Evolutionary conservation across 2,329 filamentous ascomycete genomes (phyloP), one percentile per base, ranked within the genome.

Genomic region (Beauveria varroae): DNA sequence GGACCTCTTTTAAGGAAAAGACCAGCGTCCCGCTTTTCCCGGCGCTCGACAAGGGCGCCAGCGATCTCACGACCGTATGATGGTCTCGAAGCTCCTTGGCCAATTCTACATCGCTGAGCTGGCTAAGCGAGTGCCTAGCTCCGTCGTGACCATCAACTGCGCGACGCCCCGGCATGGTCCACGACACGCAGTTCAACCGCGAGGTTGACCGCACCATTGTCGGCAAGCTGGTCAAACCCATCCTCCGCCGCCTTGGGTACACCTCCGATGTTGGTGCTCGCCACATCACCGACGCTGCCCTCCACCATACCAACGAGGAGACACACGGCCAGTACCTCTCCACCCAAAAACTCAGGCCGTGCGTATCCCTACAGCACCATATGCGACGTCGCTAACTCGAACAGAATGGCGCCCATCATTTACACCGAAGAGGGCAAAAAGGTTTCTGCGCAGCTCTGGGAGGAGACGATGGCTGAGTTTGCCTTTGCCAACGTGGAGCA

Each of bases 61-160:
- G 10, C 10, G 24, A 53, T 14, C 34, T 47, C 3, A 57, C 43
- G 63, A 69, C 46, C 52, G 66, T 16, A 64, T 64, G 62, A 62
- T 63, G 58, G 54, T 64, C 9, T 68, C 65, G 6, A 75, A 74
- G 64, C 64, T 71, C 0, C 63, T 75, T 1, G 69, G 67, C 18
- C 68, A 73, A 34, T 67, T 74, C 47, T 75, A 73, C 58, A 28
- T 75, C 10, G 64, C 66, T 3, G 68, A 72, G 60, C 64, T 75
- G 9, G 24, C 24, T 3, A 26, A 26, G 24, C 24, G 65, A 37
- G 65, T 73, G 1, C 66, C 68, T 3, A 28, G 62, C 5, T 65
- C 64, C 0, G 60, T 67, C 7, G 67, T 63, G 10, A 34, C 64
- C 10, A 62, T 70, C 57, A 68, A 69, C 40, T 56, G 60, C 9